Evolutionary conservation across 163 green algal species (phyloP).

Genomic region (Chloroidium sp.): DNA sequence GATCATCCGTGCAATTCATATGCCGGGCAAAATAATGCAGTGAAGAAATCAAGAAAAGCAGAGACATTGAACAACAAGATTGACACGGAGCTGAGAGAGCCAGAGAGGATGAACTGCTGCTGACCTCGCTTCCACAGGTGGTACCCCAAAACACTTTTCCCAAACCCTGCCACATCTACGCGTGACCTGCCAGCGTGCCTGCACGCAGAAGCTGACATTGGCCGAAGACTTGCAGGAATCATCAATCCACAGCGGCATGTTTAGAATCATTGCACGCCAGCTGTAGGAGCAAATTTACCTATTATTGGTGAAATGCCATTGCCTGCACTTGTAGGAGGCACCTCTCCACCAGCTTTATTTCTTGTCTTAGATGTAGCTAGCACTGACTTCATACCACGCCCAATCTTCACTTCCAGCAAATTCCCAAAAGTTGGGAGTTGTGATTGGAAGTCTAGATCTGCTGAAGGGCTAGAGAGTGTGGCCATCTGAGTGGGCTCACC

Average conservation of each 20-base stretch:
- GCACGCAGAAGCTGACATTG: neutral
- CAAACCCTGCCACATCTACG: constrained; percentile 39
- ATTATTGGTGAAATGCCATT: neutral
- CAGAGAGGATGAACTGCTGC: neutral
- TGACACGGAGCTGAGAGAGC: neutral
- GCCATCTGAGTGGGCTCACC: neutral
- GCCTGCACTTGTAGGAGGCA: too few relatives aligned
- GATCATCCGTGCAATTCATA: neutral
- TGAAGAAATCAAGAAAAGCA: neutral
- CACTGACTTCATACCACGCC: neutral
- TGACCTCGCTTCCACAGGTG: constrained; percentile 38
- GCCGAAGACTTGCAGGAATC: neutral
- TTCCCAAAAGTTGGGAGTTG: neutral
- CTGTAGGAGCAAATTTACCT: neutral
- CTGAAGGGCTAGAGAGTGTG: neutral
- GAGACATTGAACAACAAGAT: neutral
- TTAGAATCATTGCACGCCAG: neutral
- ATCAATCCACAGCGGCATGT: neutral
- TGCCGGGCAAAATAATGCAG: neutral
- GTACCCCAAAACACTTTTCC: constrained; percentile 29
- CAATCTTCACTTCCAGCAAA: neutral
- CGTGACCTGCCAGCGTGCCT: constrained; percentile 46
- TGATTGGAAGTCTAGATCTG: neutral
- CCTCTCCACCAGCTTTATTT: too few relatives aligned
- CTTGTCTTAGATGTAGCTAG: neutral